phyloP scores from a whole-genome alignment of 768 basidiomycete genomes.

The Macrolepiota fuliginosa region DNA sequence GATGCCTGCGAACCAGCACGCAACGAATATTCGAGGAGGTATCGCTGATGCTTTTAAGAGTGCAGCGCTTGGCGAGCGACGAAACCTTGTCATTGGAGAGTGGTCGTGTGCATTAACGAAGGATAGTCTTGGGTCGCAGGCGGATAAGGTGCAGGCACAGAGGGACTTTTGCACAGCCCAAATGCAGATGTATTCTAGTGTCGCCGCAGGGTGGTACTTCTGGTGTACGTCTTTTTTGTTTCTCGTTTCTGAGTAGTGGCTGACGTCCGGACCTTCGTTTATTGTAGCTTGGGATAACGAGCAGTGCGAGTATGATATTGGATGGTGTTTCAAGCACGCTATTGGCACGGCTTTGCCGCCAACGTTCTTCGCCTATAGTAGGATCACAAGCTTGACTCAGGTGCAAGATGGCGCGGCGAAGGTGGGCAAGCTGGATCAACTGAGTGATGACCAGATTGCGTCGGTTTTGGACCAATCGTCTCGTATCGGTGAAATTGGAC shows the following conservation, averaged over 20 bases:
- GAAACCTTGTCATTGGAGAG: conserved; percentile 73
- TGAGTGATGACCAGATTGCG: conserved; percentile 14
- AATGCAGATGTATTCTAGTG: conserved; percentile 52
- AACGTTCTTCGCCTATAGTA: conserved; percentile 54
- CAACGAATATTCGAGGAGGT: conserved; percentile 39
- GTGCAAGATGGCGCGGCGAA: conserved; percentile 6
- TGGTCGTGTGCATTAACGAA: conserved; percentile 80
- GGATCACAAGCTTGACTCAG: conserved; percentile 8
- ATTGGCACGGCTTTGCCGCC: conserved; percentile 55
- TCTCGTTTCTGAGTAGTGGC: not conserved
- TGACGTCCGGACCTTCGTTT: not conserved
- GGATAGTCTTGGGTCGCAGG: conserved; percentile 38
- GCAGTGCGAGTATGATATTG: conserved; percentile 50
- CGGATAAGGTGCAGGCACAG: conserved; percentile 40
- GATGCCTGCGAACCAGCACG: conserved; percentile 51
- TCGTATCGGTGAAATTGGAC: no score
- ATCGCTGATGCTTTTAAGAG: conserved; percentile 32
- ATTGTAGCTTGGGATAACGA: conserved; percentile 60
- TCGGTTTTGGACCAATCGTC: no score
- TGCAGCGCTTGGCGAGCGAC: conserved; percentile 22
- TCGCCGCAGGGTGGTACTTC: conserved; percentile 61
- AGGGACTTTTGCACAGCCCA: conserved; percentile 49
- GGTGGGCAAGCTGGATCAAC: conserved; percentile 13
- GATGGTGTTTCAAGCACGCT: conserved; percentile 69
- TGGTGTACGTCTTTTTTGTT: conserved; percentile 50